Evolutionary conservation across 768 basidiomycete genomes (phyloP).

Genomic region (Pleurotus salmoneostramineus): DNA sequence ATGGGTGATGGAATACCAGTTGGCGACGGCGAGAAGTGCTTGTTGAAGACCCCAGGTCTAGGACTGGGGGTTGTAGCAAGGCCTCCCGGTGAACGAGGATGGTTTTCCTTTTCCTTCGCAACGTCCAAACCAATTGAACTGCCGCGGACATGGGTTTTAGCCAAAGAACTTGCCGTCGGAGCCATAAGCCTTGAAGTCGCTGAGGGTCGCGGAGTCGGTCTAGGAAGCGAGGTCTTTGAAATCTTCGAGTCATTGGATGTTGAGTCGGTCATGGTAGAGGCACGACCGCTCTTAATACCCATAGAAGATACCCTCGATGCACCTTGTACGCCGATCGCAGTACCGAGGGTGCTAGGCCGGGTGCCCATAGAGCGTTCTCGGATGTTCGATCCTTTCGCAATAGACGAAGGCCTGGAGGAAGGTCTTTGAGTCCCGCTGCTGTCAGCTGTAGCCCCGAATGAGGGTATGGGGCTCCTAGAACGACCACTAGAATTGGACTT

Average conservation of each 20-base stretch:
- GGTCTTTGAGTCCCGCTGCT: neutral
- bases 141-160: constrained; percentile 37
- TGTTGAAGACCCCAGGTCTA: constrained; percentile 46
- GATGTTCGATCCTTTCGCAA: neutral
- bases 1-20: constrained; percentile 33
- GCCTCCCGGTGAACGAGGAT: constrained; percentile 5
- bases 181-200: constrained; percentile 52
- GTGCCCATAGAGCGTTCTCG: constrained; percentile 9
- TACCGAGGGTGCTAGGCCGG: constrained; percentile 17
- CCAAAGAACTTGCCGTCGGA: constrained; percentile 75
- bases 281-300: constrained; percentile 35
- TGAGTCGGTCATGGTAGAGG: constrained; percentile 14
- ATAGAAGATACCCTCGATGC: constrained; percentile 36
- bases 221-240: neutral
- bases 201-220: constrained; percentile 13
- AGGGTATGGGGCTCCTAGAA: constrained; percentile 18
- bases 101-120: neutral
- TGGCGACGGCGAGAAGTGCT: constrained; percentile 32
- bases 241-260: neutral
- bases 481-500: constrained; percentile 3
- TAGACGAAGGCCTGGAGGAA: constrained; percentile 10
- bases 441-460: constrained; percentile 11
- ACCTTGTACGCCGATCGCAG: constrained; percentile 16
- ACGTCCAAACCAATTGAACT: neutral
- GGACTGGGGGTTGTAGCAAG: constrained; percentile 16